Conservation (phyloP, 805 yeast species). For the Spathaspora arborariae region DNA sequence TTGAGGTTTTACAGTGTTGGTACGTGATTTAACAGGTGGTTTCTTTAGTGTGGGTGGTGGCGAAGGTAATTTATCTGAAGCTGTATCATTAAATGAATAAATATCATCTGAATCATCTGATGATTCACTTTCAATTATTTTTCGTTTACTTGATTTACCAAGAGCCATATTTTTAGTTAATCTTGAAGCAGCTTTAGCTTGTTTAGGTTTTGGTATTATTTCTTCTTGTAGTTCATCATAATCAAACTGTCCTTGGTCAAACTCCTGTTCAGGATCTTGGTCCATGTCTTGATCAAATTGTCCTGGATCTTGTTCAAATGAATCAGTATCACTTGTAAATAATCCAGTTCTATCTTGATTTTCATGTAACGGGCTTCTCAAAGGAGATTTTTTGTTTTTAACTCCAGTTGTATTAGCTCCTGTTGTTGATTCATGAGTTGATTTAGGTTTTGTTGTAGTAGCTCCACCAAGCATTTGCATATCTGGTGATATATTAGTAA, state of each 20-base stretch:
- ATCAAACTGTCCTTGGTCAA: too few species aligned
- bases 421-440: not conserved
- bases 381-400: constrained; percentile 25
- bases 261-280: not conserved
- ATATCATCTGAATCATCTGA: not conserved
- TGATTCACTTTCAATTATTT: not conserved
- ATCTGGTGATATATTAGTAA: constrained; percentile 17
- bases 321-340: constrained; percentile 7
- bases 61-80: not conserved
- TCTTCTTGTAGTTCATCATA: not conserved
- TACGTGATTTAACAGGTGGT: constrained; percentile 8
- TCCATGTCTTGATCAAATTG: not conserved
- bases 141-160: constrained; percentile 11
- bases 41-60: constrained; percentile 2
- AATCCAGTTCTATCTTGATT: constrained; percentile 5
- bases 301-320: constrained; percentile 3
- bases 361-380: constrained; percentile 28
- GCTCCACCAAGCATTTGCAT: constrained; percentile 9
- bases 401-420: constrained; percentile 6
- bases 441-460: not conserved
- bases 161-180: constrained; percentile 33
- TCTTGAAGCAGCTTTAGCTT: constrained; percentile 12
- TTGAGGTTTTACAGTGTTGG: constrained; percentile 19
- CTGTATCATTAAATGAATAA: constrained; percentile 9
- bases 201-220: constrained; percentile 4